These are phyloP conservation scores for Acanthamoeba sp. DNA, from an alignment of 208 protist genomes.

Conservation along the genomic window DNA sequence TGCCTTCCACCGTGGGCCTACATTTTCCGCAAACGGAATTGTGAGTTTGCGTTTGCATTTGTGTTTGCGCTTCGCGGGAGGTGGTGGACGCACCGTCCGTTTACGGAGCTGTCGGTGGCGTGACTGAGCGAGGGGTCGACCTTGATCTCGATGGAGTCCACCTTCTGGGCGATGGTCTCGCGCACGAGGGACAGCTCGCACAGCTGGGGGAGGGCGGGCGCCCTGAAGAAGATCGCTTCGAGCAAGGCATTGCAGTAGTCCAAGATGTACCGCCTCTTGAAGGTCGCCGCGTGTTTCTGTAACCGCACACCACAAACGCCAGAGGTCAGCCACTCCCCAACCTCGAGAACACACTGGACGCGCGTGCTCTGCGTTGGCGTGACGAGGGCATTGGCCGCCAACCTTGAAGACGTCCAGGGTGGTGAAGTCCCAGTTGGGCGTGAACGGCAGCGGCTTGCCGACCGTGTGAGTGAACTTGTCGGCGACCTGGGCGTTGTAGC, in stretches of 20 bases:
- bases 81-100: too few species aligned
- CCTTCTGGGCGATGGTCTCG: constrained; percentile 7
- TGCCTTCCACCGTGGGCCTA: background rate
- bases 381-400: background rate
- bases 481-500: background rate
- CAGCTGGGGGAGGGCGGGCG: constrained; percentile 18
- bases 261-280: constrained; percentile 28
- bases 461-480: background rate
- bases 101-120: background rate
- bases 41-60: too few species aligned
- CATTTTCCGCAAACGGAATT: too few species aligned
- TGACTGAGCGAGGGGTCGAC: background rate
- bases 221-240: constrained; percentile 41
- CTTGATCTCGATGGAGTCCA: constrained; percentile 32
- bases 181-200: constrained; percentile 18
- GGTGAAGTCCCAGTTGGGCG: constrained; percentile 68
- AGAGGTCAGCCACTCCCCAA: background rate
- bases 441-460: constrained; percentile 7
- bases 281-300: background rate
- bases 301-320: too few species aligned
- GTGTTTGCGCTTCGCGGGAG: too few species aligned
- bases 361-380: too few species aligned
- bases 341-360: too few species aligned
- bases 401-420: background rate
- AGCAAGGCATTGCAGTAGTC: constrained; percentile 31